Conservation (phyloP, 106 monocot species). For the Platanthera zijinensis region DNA sequence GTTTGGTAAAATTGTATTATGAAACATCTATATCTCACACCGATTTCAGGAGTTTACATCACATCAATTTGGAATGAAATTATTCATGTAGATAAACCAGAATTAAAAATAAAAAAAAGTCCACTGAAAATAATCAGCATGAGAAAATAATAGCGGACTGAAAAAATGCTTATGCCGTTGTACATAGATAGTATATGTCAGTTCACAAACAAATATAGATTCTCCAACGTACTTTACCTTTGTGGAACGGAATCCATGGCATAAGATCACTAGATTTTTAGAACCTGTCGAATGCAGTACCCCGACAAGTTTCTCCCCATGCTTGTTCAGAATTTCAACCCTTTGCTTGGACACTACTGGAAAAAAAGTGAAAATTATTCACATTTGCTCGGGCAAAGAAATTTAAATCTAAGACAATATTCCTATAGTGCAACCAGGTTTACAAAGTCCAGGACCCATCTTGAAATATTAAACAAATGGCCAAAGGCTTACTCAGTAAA, state of each 20-base stretch:
- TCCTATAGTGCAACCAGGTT: neutral
- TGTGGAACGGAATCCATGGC: slow-evolving; percentile 56
- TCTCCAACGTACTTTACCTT: slow-evolving; percentile 30
- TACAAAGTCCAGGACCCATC: neutral
- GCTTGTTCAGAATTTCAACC: slow-evolving; percentile 36
- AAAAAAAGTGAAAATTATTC: neutral
- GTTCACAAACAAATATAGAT: neutral
- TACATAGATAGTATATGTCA: neutral
- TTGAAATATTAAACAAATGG: neutral
- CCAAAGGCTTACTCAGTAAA: neutral
- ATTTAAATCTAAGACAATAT: neutral
- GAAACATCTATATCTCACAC: neutral
- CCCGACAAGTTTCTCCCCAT: slow-evolving; percentile 71
- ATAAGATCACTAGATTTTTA: slow-evolving; percentile 41
- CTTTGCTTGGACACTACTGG: slow-evolving; percentile 10
- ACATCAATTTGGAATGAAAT: neutral
- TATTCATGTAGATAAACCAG: neutral
- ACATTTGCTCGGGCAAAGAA: neutral
- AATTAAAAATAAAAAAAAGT: neutral
- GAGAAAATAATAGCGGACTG: neutral
- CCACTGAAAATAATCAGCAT: neutral
- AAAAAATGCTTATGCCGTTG: neutral
- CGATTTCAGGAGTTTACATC: no score
- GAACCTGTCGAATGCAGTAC: slow-evolving; percentile 52
- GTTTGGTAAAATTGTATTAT: neutral